A percentile compares a stretch with the other conserved stretches of the same genome.
Evolutionary conservation across 2,329 filamentous ascomycete species (phyloP).

Genomic region (Pseudopithomyces maydicus): DNA sequence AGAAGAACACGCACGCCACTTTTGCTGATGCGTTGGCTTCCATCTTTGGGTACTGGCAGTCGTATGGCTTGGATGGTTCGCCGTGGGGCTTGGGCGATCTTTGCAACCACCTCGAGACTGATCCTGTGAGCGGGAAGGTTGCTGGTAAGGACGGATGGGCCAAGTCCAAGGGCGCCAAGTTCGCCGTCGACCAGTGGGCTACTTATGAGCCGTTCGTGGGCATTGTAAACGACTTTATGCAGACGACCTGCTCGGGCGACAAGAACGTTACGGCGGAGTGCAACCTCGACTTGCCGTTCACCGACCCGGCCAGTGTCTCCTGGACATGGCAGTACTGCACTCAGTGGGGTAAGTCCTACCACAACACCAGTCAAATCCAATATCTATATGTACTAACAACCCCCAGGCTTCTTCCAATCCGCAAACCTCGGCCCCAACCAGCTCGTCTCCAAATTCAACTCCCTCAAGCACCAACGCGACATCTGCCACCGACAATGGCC

Average conservation of each 20-base stretch:
- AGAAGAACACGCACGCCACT: conserved; percentile 52
- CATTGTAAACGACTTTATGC: conserved; percentile 45
- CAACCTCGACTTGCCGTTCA: conserved; percentile 41
- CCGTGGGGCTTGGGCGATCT: conserved; percentile 44
- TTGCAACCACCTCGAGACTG: conserved; percentile 55
- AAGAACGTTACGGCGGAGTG: conserved; percentile 38
- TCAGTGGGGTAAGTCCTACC: conserved; percentile 49
- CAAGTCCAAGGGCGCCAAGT: conserved; percentile 46
- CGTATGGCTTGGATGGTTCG: conserved; percentile 48
- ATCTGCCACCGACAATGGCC: conserved; percentile 58
- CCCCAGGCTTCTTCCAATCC: conserved; percentile 52
- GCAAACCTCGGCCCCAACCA: conserved; percentile 55
- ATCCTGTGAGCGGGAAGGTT: conserved; percentile 41
- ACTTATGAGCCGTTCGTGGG: conserved; percentile 45
- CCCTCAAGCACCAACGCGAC: conserved; percentile 49
- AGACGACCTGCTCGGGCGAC: conserved; percentile 48
- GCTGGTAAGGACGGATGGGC: conserved; percentile 51
- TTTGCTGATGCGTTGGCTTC: conserved; percentile 52
- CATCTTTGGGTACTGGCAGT: conserved; percentile 52
- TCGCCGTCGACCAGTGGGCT: conserved; percentile 49
- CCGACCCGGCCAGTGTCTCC: conserved; percentile 46
- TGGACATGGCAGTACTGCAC: conserved; percentile 61
- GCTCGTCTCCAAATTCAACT: conserved; percentile 55
- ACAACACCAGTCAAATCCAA: neutral
- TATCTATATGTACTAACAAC: neutral